These are phyloP conservation scores for Alternaria triticimaculans DNA, from an alignment of 2,329 filamentous ascomycete species.

Conservation along the genomic window DNA sequence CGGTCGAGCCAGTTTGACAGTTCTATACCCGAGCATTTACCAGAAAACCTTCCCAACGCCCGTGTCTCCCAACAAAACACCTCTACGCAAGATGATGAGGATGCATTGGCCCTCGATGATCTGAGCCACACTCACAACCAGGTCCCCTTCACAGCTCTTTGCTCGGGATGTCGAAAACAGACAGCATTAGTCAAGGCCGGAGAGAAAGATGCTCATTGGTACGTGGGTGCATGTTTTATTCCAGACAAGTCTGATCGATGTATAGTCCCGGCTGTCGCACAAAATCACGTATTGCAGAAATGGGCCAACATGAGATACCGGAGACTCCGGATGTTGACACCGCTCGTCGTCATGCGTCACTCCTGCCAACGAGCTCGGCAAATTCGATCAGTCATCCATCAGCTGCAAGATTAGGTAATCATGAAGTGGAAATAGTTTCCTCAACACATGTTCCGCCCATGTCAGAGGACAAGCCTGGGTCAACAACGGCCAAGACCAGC, in stretches of 20 bases:
- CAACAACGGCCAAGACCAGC: neutral
- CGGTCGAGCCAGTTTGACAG: constrained; percentile 10
- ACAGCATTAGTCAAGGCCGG: neutral
- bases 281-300: neutral
- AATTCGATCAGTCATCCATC: neutral
- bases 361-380: neutral
- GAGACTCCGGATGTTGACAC: constrained; percentile 18
- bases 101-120: neutral
- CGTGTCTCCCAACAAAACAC: neutral
- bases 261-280: constrained; percentile 16
- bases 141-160: constrained; percentile 5
- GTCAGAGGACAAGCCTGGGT: neutral
- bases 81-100: neutral
- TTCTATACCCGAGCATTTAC: neutral
- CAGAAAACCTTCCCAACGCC: neutral
- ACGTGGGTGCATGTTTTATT: neutral
- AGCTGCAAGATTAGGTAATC: neutral
- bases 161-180: constrained; percentile 21
- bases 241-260: neutral
- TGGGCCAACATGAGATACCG: constrained; percentile 16
- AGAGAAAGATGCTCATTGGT: constrained; percentile 14
- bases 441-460: neutral
- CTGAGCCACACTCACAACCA: neutral
- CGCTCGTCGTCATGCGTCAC: neutral
- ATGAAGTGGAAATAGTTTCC: neutral